A percentile compares a stretch with the other conserved stretches of the same genome.
phyloP scores from a whole-genome alignment of 495 filamentous ascomycete species.

The Xylaria venustula region DNA sequence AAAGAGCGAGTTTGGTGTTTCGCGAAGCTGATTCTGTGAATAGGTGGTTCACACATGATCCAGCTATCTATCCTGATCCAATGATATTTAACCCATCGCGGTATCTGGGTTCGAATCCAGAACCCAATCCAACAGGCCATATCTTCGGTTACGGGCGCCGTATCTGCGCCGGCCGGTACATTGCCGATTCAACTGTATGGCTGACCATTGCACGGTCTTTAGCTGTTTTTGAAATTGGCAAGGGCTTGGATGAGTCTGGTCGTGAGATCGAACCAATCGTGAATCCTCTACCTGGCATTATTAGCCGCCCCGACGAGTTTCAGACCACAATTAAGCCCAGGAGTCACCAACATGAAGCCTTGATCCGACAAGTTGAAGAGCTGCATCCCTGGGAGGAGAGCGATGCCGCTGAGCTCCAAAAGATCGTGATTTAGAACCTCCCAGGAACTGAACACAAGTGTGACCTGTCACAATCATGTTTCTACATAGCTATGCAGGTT shows the following conservation, averaged over 20 bases:
- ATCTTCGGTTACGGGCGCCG: slow-evolving; percentile 52
- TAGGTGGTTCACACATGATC: slow-evolving; percentile 29
- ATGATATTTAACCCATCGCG: slow-evolving; percentile 39
- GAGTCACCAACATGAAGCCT: slow-evolving; percentile 21
- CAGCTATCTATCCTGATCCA: slow-evolving; percentile 34
- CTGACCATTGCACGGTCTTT: slow-evolving; percentile 41
- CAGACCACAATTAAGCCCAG: slow-evolving; percentile 30
- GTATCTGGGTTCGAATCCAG: slow-evolving; percentile 33
- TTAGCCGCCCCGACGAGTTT: slow-evolving; percentile 28
- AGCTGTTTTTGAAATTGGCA: slow-evolving; percentile 38
- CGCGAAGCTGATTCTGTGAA: background rate
- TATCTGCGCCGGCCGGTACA: slow-evolving; percentile 47
- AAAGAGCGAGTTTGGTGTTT: background rate
- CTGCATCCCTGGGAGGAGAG: slow-evolving; percentile 42
- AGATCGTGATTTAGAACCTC: background rate
- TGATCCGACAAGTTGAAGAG: slow-evolving; percentile 30
- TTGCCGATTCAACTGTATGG: slow-evolving; percentile 43
- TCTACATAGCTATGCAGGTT: background rate
- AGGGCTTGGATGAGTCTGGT: slow-evolving; percentile 29
- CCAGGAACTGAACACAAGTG: background rate
- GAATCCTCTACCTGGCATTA: slow-evolving; percentile 24
- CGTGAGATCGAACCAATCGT: slow-evolving; percentile 23
- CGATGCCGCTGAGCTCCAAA: slow-evolving; percentile 20
- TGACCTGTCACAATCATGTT: background rate
- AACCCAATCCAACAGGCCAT: slow-evolving; percentile 37